Conservation (phyloP, 345 rosid genomes). For the Diplotaxis tenuifolia region DNA sequence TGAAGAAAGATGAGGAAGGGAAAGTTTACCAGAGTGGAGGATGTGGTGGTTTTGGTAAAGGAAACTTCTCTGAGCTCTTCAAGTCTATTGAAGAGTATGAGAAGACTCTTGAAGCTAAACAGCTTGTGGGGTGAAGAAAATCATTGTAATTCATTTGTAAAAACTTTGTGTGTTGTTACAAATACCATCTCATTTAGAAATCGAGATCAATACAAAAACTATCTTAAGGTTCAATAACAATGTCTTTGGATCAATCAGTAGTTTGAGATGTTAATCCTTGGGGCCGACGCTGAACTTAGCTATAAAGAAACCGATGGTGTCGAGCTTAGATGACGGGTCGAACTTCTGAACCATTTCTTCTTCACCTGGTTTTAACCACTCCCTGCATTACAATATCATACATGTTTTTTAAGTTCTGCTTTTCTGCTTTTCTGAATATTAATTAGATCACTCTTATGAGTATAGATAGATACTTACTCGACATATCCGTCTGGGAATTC, state of each 20-base stretch:
- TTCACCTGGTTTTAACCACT: constrained; percentile 93
- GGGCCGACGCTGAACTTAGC: constrained; percentile 74
- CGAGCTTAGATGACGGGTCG: constrained; percentile 82
- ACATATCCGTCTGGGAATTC: constrained; percentile 71
- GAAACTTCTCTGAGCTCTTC: constrained; percentile 91
- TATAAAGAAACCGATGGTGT: constrained; percentile 92
- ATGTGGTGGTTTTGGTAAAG: constrained; percentile 95
- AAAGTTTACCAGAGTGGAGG: constrained; percentile 82
- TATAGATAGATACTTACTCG: constrained; percentile 57
- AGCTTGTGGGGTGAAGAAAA: constrained; percentile 19
- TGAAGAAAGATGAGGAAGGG: constrained; percentile 66
- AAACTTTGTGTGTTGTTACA: background rate
- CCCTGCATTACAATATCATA: constrained; percentile 46
- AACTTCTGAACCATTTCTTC: constrained; percentile 90
- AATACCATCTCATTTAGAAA: constrained; percentile 5
- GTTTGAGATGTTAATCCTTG: constrained; percentile 31
- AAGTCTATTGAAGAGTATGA: constrained; percentile 92
- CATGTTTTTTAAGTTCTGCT: background rate
- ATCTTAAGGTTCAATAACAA: background rate
- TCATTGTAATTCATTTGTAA: constrained; percentile 1
- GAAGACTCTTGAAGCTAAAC: constrained; percentile 76
- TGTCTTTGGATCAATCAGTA: constrained; percentile 4
- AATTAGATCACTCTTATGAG: background rate
- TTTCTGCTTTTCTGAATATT: background rate
- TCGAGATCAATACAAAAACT: constrained; percentile 8